A percentile compares a stretch with the other conserved stretches of the same genome.
phyloP scores from a whole-genome alignment of 1,284 basidiomycete genomes.

The Phlebopus sp. region DNA sequence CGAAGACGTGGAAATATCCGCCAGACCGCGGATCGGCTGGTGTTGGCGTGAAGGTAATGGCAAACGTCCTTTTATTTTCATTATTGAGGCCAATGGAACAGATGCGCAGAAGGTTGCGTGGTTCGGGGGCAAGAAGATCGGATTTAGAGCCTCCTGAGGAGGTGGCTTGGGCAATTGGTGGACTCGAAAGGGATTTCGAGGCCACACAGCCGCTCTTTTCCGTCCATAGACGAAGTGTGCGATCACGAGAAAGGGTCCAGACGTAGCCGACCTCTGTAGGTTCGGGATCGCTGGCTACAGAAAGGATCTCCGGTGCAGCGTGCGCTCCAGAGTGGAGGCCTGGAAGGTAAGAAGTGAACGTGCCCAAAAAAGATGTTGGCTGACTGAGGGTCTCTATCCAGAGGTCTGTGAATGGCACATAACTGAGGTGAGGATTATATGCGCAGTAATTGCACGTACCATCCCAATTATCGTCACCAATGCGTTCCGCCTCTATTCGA shows the following conservation, averaged over 20 bases:
- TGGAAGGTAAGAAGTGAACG: slow-evolving; percentile 66
- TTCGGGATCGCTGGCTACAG: slow-evolving; percentile 63
- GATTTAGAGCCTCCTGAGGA: slow-evolving; percentile 36
- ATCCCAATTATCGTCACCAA: slow-evolving; percentile 49
- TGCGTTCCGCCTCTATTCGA: slow-evolving; percentile 61
- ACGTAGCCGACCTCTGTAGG: slow-evolving; percentile 70
- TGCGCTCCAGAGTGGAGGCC: slow-evolving; percentile 44
- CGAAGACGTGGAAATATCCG: slow-evolving; percentile 67
- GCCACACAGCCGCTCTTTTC: slow-evolving; percentile 66
- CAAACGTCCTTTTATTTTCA: slow-evolving; percentile 46
- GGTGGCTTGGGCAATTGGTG: slow-evolving; percentile 13
- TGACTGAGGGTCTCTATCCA: slow-evolving; percentile 69
- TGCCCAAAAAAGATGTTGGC: slow-evolving; percentile 59
- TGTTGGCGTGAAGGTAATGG: slow-evolving; percentile 65
- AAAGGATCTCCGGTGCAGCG: slow-evolving; percentile 58
- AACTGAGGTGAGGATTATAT: slow-evolving; percentile 3
- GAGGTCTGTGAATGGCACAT: slow-evolving; percentile 42
- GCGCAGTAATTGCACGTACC: slow-evolving; percentile 41
- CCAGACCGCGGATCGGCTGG: slow-evolving; percentile 58
- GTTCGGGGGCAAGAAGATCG: slow-evolving; percentile 52
- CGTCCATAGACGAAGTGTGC: slow-evolving; percentile 82
- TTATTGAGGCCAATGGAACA: slow-evolving; percentile 44
- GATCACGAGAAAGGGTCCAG: slow-evolving; percentile 88
- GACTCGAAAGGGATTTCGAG: slow-evolving; percentile 47
- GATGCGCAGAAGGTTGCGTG: slow-evolving; percentile 59